phyloP scores from a whole-genome alignment of 1,284 basidiomycete species.

The Porodaedalea pini region DNA sequence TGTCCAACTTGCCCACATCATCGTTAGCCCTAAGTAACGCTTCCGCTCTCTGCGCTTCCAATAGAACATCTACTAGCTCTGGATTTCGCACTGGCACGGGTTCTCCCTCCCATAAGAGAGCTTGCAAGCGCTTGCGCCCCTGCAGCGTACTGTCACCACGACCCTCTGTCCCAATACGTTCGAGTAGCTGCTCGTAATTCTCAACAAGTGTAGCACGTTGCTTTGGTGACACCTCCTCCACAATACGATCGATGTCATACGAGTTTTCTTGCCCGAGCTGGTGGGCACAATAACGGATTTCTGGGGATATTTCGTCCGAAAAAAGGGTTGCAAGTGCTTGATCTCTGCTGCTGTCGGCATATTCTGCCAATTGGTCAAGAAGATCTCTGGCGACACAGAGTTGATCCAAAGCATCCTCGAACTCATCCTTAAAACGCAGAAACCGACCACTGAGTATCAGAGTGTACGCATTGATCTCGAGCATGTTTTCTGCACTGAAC shows the following conservation, averaged over 20 bases:
- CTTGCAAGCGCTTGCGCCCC: conserved; percentile 52
- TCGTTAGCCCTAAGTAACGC: conserved; percentile 40
- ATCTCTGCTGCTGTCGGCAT: conserved; percentile 76
- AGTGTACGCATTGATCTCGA: conserved; percentile 66
- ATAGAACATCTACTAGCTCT: conserved; percentile 85
- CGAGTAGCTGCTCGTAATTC: conserved; percentile 57
- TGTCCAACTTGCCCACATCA: conserved; percentile 26
- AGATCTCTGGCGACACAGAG: conserved; percentile 77
- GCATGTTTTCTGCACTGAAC: conserved; percentile 52
- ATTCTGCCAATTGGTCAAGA: conserved; percentile 67
- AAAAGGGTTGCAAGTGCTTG: conserved; percentile 87
- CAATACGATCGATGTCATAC: conserved; percentile 82
- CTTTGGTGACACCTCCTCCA: conserved; percentile 64
- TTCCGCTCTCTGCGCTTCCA: conserved; percentile 81
- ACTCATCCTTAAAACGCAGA: conserved; percentile 68
- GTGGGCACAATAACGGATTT: conserved; percentile 91
- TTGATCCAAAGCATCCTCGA: conserved; percentile 75
- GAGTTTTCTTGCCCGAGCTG: conserved; percentile 72
- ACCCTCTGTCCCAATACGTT: conserved; percentile 47
- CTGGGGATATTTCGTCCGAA: conserved; percentile 84
- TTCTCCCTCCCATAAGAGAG: conserved; percentile 78
- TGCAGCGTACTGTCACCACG: conserved; percentile 37
- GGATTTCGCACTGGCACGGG: conserved; percentile 85
- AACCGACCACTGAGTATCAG: conserved; percentile 74
- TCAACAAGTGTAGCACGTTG: conserved; percentile 61